These are phyloP conservation scores for Lactarius trivialis DNA, from an alignment of 768 basidiomycete genomes.

Conservation along the genomic window DNA sequence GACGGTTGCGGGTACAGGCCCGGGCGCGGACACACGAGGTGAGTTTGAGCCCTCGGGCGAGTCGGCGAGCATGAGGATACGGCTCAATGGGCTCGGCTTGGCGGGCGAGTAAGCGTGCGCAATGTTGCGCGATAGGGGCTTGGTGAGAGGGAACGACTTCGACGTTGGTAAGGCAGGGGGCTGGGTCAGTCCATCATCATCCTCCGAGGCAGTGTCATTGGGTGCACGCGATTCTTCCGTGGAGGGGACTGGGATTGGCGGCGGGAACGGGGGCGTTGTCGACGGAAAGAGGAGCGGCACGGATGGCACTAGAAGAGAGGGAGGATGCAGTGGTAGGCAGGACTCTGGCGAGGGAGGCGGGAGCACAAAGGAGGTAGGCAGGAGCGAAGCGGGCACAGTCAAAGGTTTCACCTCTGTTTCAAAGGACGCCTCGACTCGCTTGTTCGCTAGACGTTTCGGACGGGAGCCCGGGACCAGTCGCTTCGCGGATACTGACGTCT, in stretches of 20 bases:
- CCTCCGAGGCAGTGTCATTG: slow-evolving; percentile 11
- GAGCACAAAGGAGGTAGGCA: slow-evolving; percentile 67
- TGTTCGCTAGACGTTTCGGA: slow-evolving; percentile 20
- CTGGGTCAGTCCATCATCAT: background rate
- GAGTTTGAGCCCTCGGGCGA: slow-evolving; percentile 42
- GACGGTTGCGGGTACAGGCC: slow-evolving; percentile 24
- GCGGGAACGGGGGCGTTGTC: slow-evolving; percentile 16
- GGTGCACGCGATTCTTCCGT: background rate
- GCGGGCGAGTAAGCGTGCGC: slow-evolving; percentile 77
- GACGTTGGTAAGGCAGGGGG: slow-evolving; percentile 30
- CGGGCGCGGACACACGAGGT: slow-evolving; percentile 20
- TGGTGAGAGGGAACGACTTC: slow-evolving; percentile 62
- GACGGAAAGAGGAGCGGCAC: slow-evolving; percentile 5
- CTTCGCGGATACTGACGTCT: slow-evolving; percentile 33
- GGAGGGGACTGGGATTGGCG: background rate
- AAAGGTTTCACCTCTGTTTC: slow-evolving; percentile 48
- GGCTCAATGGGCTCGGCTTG: slow-evolving; percentile 73
- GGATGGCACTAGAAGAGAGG: slow-evolving; percentile 31
- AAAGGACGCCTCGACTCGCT: slow-evolving; percentile 36
- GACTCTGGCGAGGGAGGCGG: slow-evolving; percentile 73
- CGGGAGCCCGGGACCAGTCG: slow-evolving; percentile 30
- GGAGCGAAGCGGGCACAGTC: slow-evolving; percentile 29
- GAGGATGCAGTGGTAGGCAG: slow-evolving; percentile 46
- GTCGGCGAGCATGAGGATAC: slow-evolving; percentile 65
- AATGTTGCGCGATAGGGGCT: slow-evolving; percentile 63